Conservation (phyloP, 495 filamentous ascomycete species). For the Penicillium roqueforti region DNA sequence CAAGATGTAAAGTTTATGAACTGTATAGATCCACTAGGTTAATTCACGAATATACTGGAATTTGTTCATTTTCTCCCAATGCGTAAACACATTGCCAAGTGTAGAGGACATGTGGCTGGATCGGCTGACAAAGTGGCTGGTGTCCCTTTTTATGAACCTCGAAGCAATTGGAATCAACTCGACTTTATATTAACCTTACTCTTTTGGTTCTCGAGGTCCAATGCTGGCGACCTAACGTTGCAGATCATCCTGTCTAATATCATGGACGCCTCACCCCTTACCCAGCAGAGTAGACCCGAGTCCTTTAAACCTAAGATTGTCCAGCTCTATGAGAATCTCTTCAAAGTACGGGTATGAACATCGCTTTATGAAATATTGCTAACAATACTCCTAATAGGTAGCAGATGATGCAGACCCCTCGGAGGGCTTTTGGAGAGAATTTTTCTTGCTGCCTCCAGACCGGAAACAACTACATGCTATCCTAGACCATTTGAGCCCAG, state of each 20-base stretch:
- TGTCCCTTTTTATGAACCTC: slow-evolving; percentile 16
- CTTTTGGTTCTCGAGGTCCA: background rate
- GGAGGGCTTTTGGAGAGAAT: slow-evolving; percentile 94
- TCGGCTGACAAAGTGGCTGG: slow-evolving; percentile 33
- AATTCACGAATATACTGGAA: background rate
- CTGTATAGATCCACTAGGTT: background rate
- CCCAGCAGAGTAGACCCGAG: slow-evolving; percentile 86
- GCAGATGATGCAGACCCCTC: slow-evolving; percentile 61
- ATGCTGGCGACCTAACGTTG: slow-evolving; percentile 13
- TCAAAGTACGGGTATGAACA: slow-evolving; percentile 57
- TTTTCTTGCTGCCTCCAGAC: slow-evolving; percentile 85
- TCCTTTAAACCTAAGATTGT: slow-evolving; percentile 92
- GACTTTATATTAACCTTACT: background rate
- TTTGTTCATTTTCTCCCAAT: background rate
- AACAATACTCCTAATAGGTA: slow-evolving; percentile 15
- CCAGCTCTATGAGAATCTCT: slow-evolving; percentile 79
- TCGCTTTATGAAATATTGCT: background rate
- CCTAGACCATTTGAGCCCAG: slow-evolving; percentile 62
- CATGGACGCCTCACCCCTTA: slow-evolving; percentile 92
- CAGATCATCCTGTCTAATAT: slow-evolving; percentile 18
- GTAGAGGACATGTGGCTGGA: slow-evolving; percentile 33
- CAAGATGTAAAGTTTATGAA: background rate
- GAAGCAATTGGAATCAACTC: slow-evolving; percentile 12
- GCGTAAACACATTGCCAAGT: slow-evolving; percentile 3
- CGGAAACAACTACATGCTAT: slow-evolving; percentile 58